Evolutionary conservation across 179 eudicot species (phyloP).

Genomic region (Amaranthus tricolor): DNA sequence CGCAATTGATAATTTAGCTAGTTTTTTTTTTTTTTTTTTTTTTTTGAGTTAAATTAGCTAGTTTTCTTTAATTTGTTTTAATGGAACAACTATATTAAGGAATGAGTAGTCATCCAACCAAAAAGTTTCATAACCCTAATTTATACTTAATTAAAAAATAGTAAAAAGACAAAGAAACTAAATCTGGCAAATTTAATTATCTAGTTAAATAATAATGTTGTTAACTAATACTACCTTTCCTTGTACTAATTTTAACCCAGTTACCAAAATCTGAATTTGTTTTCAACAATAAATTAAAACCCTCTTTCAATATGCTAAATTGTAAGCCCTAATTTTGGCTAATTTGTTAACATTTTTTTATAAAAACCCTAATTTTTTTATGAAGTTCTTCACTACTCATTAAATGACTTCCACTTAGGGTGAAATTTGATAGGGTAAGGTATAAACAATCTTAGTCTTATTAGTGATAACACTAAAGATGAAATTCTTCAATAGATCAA

Average conservation of each 20-base stretch:
- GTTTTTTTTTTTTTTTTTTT: too few species aligned
- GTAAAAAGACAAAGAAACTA: conserved; percentile 3
- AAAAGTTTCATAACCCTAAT: conserved; percentile 13
- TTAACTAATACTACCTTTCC: conserved; percentile 13
- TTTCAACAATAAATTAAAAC: conserved; percentile 22
- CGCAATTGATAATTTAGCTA: too few species aligned
- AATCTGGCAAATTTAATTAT: conserved; percentile 14
- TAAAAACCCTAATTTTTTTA: conserved; percentile 27
- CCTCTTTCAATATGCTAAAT: conserved; percentile 5
- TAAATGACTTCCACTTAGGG: too few species aligned
- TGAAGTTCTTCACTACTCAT: conserved; percentile 2
- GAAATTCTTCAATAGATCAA: conserved; percentile 8
- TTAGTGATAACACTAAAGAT: too few species aligned
- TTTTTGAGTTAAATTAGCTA: too few species aligned
- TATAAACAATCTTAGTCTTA: too few species aligned
- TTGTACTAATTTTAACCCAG: conserved; percentile 20
- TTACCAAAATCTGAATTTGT: conserved; percentile 23
- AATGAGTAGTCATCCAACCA: too few species aligned
- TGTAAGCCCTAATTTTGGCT: conserved; percentile 32
- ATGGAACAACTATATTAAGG: too few species aligned
- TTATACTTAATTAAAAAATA: not conserved
- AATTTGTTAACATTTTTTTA: conserved; percentile 17
- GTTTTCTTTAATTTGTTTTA: too few species aligned
- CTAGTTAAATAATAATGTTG: not conserved
- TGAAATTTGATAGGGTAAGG: too few species aligned